Evolutionary conservation across 805 yeast species (phyloP).

Genomic region (Metschnikowia colocasiae): DNA sequence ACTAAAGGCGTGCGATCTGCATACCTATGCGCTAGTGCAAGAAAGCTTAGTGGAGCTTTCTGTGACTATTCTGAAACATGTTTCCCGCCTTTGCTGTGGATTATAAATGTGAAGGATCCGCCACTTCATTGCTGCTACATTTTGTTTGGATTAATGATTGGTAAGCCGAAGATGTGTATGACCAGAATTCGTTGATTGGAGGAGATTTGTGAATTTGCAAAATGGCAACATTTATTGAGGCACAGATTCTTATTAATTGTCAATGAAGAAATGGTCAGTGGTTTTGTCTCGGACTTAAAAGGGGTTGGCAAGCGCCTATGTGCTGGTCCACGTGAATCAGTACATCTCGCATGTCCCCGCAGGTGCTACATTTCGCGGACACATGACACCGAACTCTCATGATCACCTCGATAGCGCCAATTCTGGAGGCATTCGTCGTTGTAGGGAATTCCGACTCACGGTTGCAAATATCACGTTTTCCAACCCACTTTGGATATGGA

Average conservation of each 20-base stretch:
- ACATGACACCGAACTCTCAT: background rate
- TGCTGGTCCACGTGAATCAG: background rate
- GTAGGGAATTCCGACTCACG: constrained; percentile 15
- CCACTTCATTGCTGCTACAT: too few relatives aligned
- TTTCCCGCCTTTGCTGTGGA: background rate
- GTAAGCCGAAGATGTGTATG: too few relatives aligned
- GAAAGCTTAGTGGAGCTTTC: background rate
- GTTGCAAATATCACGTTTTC: constrained; percentile 9
- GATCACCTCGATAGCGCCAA: constrained; percentile 14
- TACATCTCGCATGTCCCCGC: background rate
- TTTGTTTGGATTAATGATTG: too few relatives aligned
- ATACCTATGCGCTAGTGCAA: background rate
- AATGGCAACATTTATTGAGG: too few relatives aligned
- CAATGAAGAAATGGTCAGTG: background rate
- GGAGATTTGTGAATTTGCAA: too few relatives aligned
- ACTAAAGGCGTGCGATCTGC: background rate
- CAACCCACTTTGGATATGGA: background rate
- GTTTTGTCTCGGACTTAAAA: background rate
- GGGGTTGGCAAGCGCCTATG: background rate
- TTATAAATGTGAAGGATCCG: too few relatives aligned
- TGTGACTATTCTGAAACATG: background rate
- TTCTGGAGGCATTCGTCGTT: constrained; percentile 13
- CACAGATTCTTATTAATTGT: background rate
- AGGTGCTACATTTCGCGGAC: background rate
- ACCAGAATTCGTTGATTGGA: too few relatives aligned